Evolutionary conservation across 768 basidiomycete species (phyloP), one percentile per base, ranked within the genome.

Genomic region (Leucosporidium yakuticum): DNA sequence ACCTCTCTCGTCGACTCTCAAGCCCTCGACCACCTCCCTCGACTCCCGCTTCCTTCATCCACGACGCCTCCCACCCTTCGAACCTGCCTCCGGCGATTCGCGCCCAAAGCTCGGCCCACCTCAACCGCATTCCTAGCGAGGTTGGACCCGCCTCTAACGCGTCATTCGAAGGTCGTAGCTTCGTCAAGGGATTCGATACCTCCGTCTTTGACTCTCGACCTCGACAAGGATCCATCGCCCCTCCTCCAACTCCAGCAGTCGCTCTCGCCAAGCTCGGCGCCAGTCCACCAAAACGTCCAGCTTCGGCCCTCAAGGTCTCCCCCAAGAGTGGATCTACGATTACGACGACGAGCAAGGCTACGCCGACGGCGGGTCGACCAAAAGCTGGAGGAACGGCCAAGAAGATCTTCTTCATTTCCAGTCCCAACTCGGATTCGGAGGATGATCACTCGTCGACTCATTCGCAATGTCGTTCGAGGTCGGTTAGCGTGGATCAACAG

Each of bases 331-430:
- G 39, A 15, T 8, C 39, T 7, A 44, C 39, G 39, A 9, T n/a
- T n/a, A n/a, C 55, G 29, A 14, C 49, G 19, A 7, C 50, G 25
- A 51, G 23, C 50, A 23, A 51, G 25, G 6, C 32, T 32, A 23
- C 34, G 29, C 60, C 69, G 27, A 50, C 51, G 15, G 39, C 61
- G 25, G 39, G 39, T 3, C 11, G 39, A 15, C 17, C 55, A 48
- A 39, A 57, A 57, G 47, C 31, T 57, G 63, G 53, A 36, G 34
- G 34, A 12, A 44, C 39, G 39, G 53, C 54, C 39, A 73, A 67
- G 56, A 75, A 74, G 65, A 71, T 75, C 61, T 75, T 75, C 51
- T 75, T 75, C 73, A 75, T 75, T 54, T 73, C 73, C 65, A 66
- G 67, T 8, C 74, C 74, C 14, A 65, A 68, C 31, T 69, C 67